Percentiles rank a stretch among this genome's conserved stretches.
Evolutionary conservation across 495 filamentous ascomycete genomes (phyloP).

Genomic region (Penicillium bovifimosum): DNA sequence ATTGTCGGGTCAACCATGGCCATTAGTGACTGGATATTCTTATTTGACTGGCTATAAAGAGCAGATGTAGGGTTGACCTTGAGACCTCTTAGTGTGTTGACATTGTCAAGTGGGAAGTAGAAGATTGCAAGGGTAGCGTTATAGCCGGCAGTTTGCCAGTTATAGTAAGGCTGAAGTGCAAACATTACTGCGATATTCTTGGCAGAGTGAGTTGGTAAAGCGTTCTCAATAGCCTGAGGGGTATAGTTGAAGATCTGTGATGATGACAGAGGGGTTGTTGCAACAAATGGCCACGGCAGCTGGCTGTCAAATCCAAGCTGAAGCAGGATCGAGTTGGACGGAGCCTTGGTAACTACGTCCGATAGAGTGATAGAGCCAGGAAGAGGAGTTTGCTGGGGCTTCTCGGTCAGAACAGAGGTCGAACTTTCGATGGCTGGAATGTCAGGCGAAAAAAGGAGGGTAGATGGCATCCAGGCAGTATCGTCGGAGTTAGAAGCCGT

Average conservation of each 20-base stretch:
- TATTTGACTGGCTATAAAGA: slow-evolving; percentile 62
- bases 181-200: slow-evolving; percentile 56
- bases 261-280: slow-evolving; percentile 58
- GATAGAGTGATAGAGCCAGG: slow-evolving; percentile 73
- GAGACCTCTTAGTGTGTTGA: slow-evolving; percentile 56
- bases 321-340: slow-evolving; percentile 61
- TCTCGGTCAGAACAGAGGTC: slow-evolving; percentile 32
- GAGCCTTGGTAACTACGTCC: slow-evolving; percentile 42
- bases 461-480: slow-evolving; percentile 26
- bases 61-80: slow-evolving; percentile 61
- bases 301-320: slow-evolving; percentile 78
- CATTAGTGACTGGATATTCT: slow-evolving; percentile 63
- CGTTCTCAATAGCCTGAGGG: slow-evolving; percentile 67
- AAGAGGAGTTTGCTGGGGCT: slow-evolving; percentile 46
- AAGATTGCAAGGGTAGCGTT: slow-evolving; percentile 76
- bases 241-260: slow-evolving; percentile 84
- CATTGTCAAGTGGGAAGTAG: slow-evolving; percentile 62
- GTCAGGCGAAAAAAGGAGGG: slow-evolving; percentile 20
- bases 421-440: slow-evolving; percentile 21
- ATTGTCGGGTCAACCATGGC: slow-evolving; percentile 79
- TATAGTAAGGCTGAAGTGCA: slow-evolving; percentile 74
- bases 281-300: slow-evolving; percentile 81
- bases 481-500: slow-evolving; percentile 12
- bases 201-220: slow-evolving; percentile 43
- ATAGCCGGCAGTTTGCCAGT: slow-evolving; percentile 60